Conservation (phyloP, 495 filamentous ascomycete species). For the Podospora pseudoanserina region DNA sequence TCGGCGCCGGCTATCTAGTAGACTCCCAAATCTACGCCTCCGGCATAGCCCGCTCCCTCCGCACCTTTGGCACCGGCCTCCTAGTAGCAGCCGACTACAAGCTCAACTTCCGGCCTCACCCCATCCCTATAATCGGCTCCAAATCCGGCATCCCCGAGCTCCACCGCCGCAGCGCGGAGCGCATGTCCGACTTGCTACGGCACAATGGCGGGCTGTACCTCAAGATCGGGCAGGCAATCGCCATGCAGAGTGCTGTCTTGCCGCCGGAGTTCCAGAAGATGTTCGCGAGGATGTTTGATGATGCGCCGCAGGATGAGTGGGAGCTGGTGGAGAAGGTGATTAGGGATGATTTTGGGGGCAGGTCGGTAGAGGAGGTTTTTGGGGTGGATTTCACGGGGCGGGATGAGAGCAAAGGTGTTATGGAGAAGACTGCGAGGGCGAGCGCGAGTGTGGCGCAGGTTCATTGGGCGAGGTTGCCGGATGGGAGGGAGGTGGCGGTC, state of each 20-base stretch:
- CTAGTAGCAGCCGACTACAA: constrained; percentile 91
- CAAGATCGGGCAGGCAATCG: constrained; percentile 97
- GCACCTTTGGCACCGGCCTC: constrained; percentile 75
- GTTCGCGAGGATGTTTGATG: constrained; percentile 96
- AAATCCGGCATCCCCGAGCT: constrained; percentile 64
- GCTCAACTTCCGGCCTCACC: constrained; percentile 83
- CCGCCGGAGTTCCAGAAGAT: constrained; percentile 92
- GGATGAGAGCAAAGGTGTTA: constrained; percentile 58
- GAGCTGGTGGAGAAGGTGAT: constrained; percentile 83
- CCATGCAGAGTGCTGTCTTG: constrained; percentile 92
- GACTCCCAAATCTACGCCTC: constrained; percentile 75
- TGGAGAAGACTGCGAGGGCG: constrained; percentile 83
- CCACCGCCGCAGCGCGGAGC: constrained; percentile 77
- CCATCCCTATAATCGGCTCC: constrained; percentile 47
- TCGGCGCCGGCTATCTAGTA: constrained; percentile 59
- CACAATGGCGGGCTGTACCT: constrained; percentile 90
- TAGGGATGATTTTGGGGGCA: constrained; percentile 78
- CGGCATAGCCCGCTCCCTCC: constrained; percentile 70
- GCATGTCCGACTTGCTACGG: constrained; percentile 72
- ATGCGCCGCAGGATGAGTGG: constrained; percentile 94
- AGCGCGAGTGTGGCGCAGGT: constrained; percentile 94
- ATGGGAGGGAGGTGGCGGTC: constrained; percentile 86
- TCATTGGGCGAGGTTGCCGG: constrained; percentile 80
- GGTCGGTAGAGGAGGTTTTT: constrained; percentile 80
- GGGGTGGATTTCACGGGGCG: constrained; percentile 74